Base-by-base conservation (phyloP, 768 basidiomycete genomes). In the Pulveroboletus sp. region DNA sequence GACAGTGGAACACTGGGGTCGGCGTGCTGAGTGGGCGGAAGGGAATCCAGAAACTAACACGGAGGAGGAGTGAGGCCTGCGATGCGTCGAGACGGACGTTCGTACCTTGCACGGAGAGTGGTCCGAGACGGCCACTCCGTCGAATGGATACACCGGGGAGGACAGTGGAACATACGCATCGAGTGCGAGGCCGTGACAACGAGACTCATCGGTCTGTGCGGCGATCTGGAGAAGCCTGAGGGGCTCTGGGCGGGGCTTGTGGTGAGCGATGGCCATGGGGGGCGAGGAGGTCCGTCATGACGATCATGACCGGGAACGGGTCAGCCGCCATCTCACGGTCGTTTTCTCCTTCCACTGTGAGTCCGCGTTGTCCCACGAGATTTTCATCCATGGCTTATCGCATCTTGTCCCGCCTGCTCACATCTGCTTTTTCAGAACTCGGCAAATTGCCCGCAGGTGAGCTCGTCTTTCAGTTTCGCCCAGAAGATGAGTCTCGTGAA, bases 161-260 rank as follows among this genome's bases (percentile, higher is more conserved):
- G 55, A 34, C 40, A 24, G 2, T 20, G 47, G 42, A 20, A 45
- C 19, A 5, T 43, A 31, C 7, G 34, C 20, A 39, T 53, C 57
- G 34, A 60, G 50, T n/a, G 55, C 17, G 35, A 49, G 43, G n/a
- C n/a, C n/a, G 35, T 55, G 54, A 36, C 41, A 55, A 29, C 53
- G 51, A n/a, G 36, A n/a, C 20, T 49, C 53, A 23, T 29, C 34
- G 30, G 44, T 27, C n/a, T 54, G 63, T 9, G 49, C 24, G 22
- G 52, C 34, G 42, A 45, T 37, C 56, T 60, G 58, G 24, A 67
- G 35, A 34, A 59, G 53, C 24, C 32, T 54, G 12, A 66, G 50
- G 6, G 57, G 39, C 11, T 27, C 11, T 16, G 58, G 64, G 11
- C 51, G 47, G 3, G 49, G 1, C 40, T 47, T 51, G 34, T 22